Evolutionary conservation across 768 basidiomycete species (phyloP), one percentile per base, ranked within the genome.

Genomic region (Myochromella boudieri): DNA sequence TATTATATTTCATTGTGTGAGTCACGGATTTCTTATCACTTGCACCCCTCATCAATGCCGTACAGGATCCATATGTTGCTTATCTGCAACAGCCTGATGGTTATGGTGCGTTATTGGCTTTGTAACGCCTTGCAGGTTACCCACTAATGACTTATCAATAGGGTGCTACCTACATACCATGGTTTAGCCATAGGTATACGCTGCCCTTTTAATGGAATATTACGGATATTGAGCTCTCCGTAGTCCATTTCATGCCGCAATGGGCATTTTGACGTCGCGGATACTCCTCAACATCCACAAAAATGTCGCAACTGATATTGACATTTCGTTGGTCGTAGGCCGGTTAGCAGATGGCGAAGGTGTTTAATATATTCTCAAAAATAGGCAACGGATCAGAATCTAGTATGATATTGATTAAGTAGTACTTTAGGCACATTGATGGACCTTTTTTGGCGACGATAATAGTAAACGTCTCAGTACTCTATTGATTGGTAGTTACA

Each of bases 41-140:
- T n/a, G n/a, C n/a, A n/a, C n/a, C n/a, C n/a, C n/a, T 10, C 9
- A 4, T 29, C 37, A 6, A 10, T 26, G 15, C 14, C 1, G 29
- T 34, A 1, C 37, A 75, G 74, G 6, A 64, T 77, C 11, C 58
- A 68, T 1, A 52, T 59, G 37, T 49, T 76, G 2, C 58, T 77
- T 5, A 39, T 75, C 0, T 70, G 75, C 54, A 76, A 76, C 51
- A 75, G 72, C 48, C 56, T 76, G 11, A 76, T 75, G 74, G 71
- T 75, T 6, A 65, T 73, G 15, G 59, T 70, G 37, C 39, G 58
- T n/a, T n/a, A n/a, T n/a, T n/a, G n/a, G n/a, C n/a, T n/a, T n/a
- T n/a, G n/a, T n/a, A n/a, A n/a, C 4, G 49, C 6, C 1, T 29
- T 44, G 3, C 24, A 25, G 7, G 3, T n/a, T n/a, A n/a, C n/a